Base-by-base conservation (phyloP, 2,329 filamentous ascomycete genomes). In the Ophiostoma ips region DNA sequence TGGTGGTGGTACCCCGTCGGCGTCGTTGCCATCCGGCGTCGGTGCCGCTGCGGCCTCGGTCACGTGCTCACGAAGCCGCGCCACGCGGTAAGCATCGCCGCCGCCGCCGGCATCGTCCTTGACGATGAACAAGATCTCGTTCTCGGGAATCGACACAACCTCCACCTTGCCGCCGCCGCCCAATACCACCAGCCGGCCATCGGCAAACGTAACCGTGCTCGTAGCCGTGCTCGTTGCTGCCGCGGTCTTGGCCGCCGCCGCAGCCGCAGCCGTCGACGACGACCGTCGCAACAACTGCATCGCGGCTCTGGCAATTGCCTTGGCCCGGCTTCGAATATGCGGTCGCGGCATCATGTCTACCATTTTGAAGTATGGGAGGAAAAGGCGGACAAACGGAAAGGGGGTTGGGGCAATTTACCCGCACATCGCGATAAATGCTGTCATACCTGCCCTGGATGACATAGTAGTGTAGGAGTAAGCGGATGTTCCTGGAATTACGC, bases 41-140 rank as follows among this genome's bases (percentile, higher is more conserved):
- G 40, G 24, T 6, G 21, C 30, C 40, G 24, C 15, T 4, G 10
- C 28, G 21, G 24, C 21, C 24, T 12, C 24, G 38, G 15, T 41
- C 24, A 15, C 9, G 12, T n/a, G 21, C 16, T 5, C n/a, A 7
- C 15, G 18, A 3, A 24, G 19, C 19, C 13, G 12, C 18, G 7
- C 19, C 19, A 6, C 24, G 4, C 11, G 37, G 18, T 28, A 28
- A 4, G 11, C 33, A 9, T 16, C 19, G 38, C 11, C 21, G 19
- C 21, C 18, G 38, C 34, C 34, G 19, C 12, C 5, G n/a, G 16
- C 28, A 12, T 41, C 8, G 28, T 3, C 13, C n/a, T 45, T 28
- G n/a, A 55, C 36, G 33, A 63, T 50, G 31, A 59, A 57, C 36
- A 64, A 31, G 15, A 64, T 58, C 33, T 59, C 78, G 9, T 58